Conservation (phyloP, 1,284 basidiomycete genomes). For the Anthracocystis panici-leucophaei region DNA sequence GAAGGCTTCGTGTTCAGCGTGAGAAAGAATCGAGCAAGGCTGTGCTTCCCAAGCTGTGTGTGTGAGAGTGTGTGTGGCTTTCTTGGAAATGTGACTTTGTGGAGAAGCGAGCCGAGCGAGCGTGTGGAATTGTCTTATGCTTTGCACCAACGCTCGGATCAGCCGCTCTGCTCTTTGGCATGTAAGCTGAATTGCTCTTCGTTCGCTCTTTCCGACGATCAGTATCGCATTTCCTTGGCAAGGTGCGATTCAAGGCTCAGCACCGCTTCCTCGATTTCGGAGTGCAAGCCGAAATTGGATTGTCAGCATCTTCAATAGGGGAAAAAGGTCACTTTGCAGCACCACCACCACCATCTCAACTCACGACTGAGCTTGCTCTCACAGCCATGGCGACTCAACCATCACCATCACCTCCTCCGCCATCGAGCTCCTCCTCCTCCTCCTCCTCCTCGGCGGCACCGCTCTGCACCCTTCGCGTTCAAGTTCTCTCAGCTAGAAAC, state of each 20-base stretch:
- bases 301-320: not conserved
- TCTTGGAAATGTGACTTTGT: constrained; percentile 4
- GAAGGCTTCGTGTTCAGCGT: no score
- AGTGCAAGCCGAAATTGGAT: no score
- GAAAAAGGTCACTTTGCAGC: not conserved
- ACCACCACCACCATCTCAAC: not conserved
- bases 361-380: not conserved
- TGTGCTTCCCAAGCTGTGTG: not conserved
- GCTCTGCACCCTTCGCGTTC: constrained; percentile 57
- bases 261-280: no score
- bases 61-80: not conserved
- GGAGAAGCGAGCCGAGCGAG: not conserved
- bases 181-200: no score
- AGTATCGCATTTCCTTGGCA: not conserved
- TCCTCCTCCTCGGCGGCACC: constrained; percentile 10
- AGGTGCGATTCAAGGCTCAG: no score
- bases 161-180: not conserved
- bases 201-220: not conserved
- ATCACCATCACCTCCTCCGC: constrained; percentile 12
- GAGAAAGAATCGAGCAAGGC: not conserved
- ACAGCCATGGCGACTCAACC: constrained; percentile 3
- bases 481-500: constrained; percentile 70
- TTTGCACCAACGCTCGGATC: constrained; percentile 13
- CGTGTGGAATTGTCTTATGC: not conserved
- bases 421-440: constrained; percentile 5